Evolutionary conservation across 176 grass and related monocot species (phyloP), one percentile per base, ranked within the genome.

Genomic region (Echinochloa phyllopogon): DNA sequence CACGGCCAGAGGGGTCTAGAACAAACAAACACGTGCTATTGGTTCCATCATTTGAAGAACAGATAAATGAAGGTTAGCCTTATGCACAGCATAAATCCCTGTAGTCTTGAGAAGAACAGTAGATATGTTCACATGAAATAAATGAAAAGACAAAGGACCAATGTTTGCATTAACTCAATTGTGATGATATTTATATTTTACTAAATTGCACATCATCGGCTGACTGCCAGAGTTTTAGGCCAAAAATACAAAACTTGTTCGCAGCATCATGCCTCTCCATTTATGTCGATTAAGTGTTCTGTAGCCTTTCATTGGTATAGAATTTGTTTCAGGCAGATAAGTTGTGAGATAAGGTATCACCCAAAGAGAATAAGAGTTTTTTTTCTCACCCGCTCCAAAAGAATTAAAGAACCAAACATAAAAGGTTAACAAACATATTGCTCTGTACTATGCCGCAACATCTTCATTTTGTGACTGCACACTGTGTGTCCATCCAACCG

Each of bases 401-500:
- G 64, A 85, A 85, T 42, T 49, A 61, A 71, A 29, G 29, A 79
- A 78, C 55, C 3, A 71, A 69, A 55, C 42, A 50, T 62, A 84
- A 40, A 61, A 39, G 13, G 7, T 85, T 75, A 69, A 49, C 24
- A 23, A 58, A 18, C 33, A 33, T 27, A 68, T 18, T 59, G 7
- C 9, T 49, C 4, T 62, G 65, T 71, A 61, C 14, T 40, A 70
- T 50, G 20, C 45, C 41, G 21, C 53, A 61, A 41, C 69, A 37
- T 13, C 55, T 69, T 7, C 74, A 71, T 70, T 50, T 72, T 62
- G 29, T 21, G 20, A 39, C 58, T 0, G n/a, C 58, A 60, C 27
- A 36, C 41, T 51, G 53, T 70, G 74, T 27, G 40, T 56, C 25
- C 65, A 79, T 86, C 75, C 7, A 61, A 57, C 68, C 1, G 4